Evolutionary conservation across 805 yeast genomes (phyloP).

Genomic region (Metschnikowia borealis): DNA sequence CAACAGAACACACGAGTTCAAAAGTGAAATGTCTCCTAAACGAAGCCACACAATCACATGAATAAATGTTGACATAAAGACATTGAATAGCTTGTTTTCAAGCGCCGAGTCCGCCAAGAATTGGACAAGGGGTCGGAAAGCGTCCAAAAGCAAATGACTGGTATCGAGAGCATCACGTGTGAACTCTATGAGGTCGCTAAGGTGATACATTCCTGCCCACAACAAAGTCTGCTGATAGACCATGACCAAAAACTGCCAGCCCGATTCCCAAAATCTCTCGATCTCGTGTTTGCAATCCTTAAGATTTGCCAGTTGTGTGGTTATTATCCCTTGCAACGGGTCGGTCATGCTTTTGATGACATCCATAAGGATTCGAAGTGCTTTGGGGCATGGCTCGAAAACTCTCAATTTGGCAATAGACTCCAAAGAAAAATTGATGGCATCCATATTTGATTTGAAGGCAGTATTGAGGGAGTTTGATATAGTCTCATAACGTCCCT

Average conservation of each 20-base stretch:
- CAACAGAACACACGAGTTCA: conserved; percentile 67
- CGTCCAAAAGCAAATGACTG: conserved; percentile 62
- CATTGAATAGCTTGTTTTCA: conserved; percentile 37
- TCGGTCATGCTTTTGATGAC: conserved; percentile 58
- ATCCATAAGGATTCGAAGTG: conserved; percentile 73
- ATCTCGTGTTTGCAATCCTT: conserved; percentile 19
- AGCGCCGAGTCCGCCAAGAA: conserved; percentile 11
- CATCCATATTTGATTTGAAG: conserved; percentile 43
- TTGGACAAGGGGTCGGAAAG: conserved; percentile 47
- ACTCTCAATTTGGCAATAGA: conserved; percentile 45
- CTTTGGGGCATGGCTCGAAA: conserved; percentile 72
- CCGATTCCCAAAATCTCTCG: conserved; percentile 55
- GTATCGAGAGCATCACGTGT: conserved; percentile 83
- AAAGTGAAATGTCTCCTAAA: conserved; percentile 71
- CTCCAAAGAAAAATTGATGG: conserved; percentile 45
- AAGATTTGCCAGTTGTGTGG: conserved; percentile 12
- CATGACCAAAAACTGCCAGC: conserved; percentile 72
- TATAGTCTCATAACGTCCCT: conserved; percentile 75
- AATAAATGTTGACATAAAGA: conserved; percentile 59
- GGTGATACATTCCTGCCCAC: conserved; percentile 70
- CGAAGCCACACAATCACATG: conserved; percentile 77
- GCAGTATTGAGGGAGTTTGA: conserved; percentile 46
- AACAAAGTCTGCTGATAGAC: conserved; percentile 61
- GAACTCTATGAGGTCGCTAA: conserved; percentile 64
- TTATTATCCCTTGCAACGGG: conserved; percentile 58